Conservation (phyloP, 805 yeast genomes). For the Blastobotrys parvus region DNA sequence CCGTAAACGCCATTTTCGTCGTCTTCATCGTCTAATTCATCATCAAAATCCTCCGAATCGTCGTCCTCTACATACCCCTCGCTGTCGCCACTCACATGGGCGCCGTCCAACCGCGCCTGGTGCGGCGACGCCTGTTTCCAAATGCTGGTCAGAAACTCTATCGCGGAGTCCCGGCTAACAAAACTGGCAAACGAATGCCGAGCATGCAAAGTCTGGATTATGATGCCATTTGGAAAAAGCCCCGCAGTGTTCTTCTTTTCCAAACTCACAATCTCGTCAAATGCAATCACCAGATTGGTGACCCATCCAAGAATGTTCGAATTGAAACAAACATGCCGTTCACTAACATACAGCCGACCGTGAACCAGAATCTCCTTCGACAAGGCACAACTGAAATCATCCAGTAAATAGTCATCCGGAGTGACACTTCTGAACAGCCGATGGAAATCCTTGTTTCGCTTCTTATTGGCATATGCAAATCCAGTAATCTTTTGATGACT, state of each 20-base stretch:
- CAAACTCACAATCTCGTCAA: slow-evolving; percentile 59
- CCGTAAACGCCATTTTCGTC: not conserved
- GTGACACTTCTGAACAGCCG: slow-evolving; percentile 60
- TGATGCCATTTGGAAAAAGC: slow-evolving; percentile 82
- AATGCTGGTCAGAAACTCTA: slow-evolving; percentile 56
- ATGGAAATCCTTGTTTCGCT: slow-evolving; percentile 71
- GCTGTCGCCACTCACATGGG: not conserved
- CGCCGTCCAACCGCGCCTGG: slow-evolving; percentile 20
- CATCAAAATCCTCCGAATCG: not conserved
- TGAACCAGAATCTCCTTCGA: slow-evolving; percentile 80
- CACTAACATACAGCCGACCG: slow-evolving; percentile 78
- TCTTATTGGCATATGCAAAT: slow-evolving; percentile 23
- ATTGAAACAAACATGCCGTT: slow-evolving; percentile 72
- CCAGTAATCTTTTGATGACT: slow-evolving; percentile 10
- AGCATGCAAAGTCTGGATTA: slow-evolving; percentile 52
- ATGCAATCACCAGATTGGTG: slow-evolving; percentile 64
- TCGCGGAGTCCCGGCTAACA: slow-evolving; percentile 69
- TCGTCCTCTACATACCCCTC: not conserved
- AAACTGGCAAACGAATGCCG: slow-evolving; percentile 83
- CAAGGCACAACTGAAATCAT: slow-evolving; percentile 85
- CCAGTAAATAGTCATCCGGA: slow-evolving; percentile 61
- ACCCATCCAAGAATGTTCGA: slow-evolving; percentile 88
- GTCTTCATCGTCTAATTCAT: not conserved
- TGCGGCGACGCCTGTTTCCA: slow-evolving; percentile 44
- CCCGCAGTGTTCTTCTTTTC: slow-evolving; percentile 86